A percentile compares a stretch with the other conserved stretches of the same genome.
Conservation (phyloP, 371 early-diverging fungal genomes). For the Blakeslea trispora region DNA sequence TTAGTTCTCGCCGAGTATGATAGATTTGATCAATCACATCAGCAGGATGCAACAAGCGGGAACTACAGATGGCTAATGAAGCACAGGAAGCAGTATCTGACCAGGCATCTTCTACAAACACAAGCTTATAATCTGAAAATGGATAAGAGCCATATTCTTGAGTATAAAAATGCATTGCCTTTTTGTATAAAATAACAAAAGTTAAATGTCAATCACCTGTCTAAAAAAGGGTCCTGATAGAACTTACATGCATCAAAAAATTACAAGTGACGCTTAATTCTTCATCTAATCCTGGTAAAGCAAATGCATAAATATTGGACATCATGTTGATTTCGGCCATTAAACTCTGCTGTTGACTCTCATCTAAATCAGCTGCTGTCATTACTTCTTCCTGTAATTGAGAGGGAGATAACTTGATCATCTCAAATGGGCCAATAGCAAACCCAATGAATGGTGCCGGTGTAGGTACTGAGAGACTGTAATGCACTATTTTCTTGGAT, state of each 20-base stretch:
- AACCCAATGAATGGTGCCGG: conserved; percentile 76
- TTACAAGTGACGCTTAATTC: conserved; percentile 66
- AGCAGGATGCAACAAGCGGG: conserved; percentile 70
- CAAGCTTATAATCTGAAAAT: conserved; percentile 80
- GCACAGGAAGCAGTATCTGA: conserved; percentile 69
- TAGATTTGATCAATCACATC: conserved; percentile 87
- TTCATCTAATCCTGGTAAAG: conserved; percentile 55
- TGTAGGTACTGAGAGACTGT: conserved; percentile 62
- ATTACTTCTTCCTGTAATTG: conserved; percentile 49
- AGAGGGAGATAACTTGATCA: conserved; percentile 48
- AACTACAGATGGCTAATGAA: conserved; percentile 68
- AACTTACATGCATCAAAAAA: conserved; percentile 66
- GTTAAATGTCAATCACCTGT: too few species aligned
- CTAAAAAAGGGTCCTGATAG: too few species aligned
- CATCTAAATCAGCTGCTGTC: conserved; percentile 50
- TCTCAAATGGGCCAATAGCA: conserved; percentile 73
- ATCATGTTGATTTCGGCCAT: conserved; percentile 52
- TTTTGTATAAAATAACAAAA: too few species aligned
- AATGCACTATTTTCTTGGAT: conserved; percentile 60
- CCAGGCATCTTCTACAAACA: conserved; percentile 82
- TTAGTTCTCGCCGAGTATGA: conserved; percentile 71
- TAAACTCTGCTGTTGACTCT: conserved; percentile 48
- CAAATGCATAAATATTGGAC: conserved; percentile 74
- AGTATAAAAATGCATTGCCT: conserved; percentile 83
- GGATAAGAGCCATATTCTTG: conserved; percentile 90